Evolutionary conservation across 2,329 filamentous ascomycete genomes (phyloP).

Genomic region (Fusarium sp.): DNA sequence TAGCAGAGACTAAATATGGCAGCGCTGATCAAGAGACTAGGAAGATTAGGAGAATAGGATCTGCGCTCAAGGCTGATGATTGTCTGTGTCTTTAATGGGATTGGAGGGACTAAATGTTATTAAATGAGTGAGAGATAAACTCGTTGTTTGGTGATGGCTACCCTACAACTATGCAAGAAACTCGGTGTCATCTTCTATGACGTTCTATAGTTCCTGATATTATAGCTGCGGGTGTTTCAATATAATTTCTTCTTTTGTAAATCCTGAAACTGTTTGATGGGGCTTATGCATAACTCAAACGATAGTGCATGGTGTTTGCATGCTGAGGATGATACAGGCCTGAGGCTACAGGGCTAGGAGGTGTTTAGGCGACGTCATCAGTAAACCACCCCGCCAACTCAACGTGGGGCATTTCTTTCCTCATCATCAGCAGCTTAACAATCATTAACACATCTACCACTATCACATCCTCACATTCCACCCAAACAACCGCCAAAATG

Average conservation of each 20-base stretch:
- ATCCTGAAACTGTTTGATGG: background rate
- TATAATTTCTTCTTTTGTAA: background rate
- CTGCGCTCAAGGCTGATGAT: background rate
- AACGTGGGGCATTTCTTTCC: slow-evolving; percentile 9
- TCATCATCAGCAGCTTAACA: background rate
- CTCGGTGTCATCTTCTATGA: background rate
- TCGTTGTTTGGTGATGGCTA: background rate
- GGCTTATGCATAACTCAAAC: background rate
- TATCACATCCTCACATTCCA: background rate
- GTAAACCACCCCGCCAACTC: slow-evolving; percentile 1
- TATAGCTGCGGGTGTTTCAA: background rate
- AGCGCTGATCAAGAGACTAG: slow-evolving; percentile 25
- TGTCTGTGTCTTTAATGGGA: background rate
- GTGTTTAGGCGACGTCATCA: slow-evolving; percentile 26
- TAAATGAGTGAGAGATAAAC: background rate
- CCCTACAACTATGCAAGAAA: background rate
- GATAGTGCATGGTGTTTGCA: no score
- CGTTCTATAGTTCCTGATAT: background rate
- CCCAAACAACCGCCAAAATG: slow-evolving; percentile 34
- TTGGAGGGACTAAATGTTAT: slow-evolving; percentile 3
- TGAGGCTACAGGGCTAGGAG: background rate
- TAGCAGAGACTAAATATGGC: slow-evolving; percentile 7
- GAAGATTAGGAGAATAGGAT: background rate
- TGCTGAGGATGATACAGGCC: background rate
- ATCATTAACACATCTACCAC: background rate